Evolutionary conservation across 208 protist genomes (phyloP).

Genomic region (Wallacemonas sp.): DNA sequence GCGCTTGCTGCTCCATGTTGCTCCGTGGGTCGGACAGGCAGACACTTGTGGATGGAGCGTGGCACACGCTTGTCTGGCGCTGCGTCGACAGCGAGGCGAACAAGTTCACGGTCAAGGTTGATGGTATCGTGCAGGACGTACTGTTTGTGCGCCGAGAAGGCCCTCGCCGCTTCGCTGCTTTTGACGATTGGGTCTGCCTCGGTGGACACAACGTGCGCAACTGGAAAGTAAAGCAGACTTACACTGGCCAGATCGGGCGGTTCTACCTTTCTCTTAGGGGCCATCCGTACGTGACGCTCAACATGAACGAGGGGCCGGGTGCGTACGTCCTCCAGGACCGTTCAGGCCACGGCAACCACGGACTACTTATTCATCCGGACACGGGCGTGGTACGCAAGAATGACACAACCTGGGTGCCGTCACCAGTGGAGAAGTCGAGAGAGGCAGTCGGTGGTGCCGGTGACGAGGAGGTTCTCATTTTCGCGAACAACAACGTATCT

Average conservation of each 20-base stretch:
- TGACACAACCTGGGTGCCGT: constrained; percentile 78
- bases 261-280: constrained; percentile 75
- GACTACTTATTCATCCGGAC: constrained; percentile 60
- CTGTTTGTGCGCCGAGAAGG: constrained; percentile 80
- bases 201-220: constrained; percentile 86
- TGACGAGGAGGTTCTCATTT: constrained; percentile 52
- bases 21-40: constrained; percentile 80
- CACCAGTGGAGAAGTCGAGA: constrained; percentile 16
- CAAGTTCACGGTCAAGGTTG: constrained; percentile 85
- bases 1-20: constrained; percentile 76
- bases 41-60: constrained; percentile 83
- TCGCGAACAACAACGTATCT: constrained; percentile 80
- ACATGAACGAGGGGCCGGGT: constrained; percentile 83
- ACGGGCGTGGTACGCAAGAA: constrained; percentile 67
- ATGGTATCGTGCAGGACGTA: constrained; percentile 80
- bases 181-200: constrained; percentile 80
- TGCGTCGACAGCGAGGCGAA: constrained; percentile 87
- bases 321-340: constrained; percentile 78
- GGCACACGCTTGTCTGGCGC: constrained; percentile 87
- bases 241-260: constrained; percentile 69
- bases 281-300: constrained; percentile 58
- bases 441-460: constrained; percentile 29
- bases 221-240: constrained; percentile 68
- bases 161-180: constrained; percentile 61
- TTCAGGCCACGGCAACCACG: constrained; percentile 71